A percentile compares a stretch with the other conserved stretches of the same genome.
Evolutionary conservation across 805 yeast genomes (phyloP).

Genomic region (Wickerhamiella lipophila): DNA sequence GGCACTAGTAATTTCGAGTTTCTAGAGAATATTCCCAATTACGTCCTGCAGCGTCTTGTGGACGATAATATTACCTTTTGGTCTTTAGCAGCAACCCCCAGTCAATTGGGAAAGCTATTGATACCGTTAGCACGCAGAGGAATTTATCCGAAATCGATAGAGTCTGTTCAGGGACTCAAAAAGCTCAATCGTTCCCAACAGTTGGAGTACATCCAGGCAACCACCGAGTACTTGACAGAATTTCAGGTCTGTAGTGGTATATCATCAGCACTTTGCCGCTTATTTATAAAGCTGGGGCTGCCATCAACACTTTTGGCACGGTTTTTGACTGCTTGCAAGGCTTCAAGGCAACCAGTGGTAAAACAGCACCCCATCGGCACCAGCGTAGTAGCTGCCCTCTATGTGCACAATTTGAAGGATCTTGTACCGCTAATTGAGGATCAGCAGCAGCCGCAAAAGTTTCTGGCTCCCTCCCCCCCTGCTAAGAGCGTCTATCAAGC

Average conservation of each 20-base stretch:
- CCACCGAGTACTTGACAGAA: neutral
- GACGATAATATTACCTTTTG: neutral
- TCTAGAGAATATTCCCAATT: neutral
- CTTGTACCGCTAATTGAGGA: too few species aligned
- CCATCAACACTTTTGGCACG: neutral
- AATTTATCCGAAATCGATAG: neutral
- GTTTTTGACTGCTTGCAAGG: neutral
- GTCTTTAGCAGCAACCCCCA: neutral
- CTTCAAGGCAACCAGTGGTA: neutral
- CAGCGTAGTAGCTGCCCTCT: neutral
- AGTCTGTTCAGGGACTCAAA: neutral
- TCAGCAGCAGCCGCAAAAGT: too few species aligned
- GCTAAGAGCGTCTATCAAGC: neutral
- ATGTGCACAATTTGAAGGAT: neutral
- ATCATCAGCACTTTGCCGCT: neutral
- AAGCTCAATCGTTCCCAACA: neutral
- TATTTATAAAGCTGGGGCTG: neutral
- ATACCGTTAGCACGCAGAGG: neutral
- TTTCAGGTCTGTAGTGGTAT: neutral
- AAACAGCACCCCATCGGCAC: neutral
- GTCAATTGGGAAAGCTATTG: neutral
- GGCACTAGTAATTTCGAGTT: neutral
- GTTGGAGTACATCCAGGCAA: neutral
- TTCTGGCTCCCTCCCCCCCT: too few species aligned
- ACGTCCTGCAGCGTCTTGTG: neutral